Conservation (phyloP, 2,329 filamentous ascomycete species). For the Diaporthe destruens region DNA sequence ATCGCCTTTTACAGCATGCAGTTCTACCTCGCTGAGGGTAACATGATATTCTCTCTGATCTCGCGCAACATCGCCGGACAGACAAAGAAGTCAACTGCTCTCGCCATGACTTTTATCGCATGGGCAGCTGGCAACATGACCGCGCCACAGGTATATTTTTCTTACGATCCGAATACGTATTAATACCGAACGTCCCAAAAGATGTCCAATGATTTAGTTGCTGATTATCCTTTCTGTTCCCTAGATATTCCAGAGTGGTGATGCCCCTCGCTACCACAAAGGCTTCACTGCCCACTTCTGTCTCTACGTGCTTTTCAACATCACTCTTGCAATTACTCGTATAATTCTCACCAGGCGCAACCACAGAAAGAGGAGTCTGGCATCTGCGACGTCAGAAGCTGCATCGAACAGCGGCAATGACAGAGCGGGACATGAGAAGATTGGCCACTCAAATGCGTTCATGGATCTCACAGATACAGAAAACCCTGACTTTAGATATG, state of each 20-base stretch:
- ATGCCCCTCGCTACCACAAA: slow-evolving; percentile 45
- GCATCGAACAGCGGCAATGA: neutral
- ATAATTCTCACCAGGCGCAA: slow-evolving; percentile 45
- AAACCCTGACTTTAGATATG: slow-evolving; percentile 43
- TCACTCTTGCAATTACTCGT: slow-evolving; percentile 46
- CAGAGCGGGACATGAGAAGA: slow-evolving; percentile 37
- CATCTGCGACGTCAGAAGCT: slow-evolving; percentile 7
- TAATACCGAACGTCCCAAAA: no score
- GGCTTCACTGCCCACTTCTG: slow-evolving; percentile 53
- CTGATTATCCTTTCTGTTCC: neutral
- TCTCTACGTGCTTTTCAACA: slow-evolving; percentile 52
- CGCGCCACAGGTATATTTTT: slow-evolving; percentile 50
- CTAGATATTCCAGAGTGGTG: slow-evolving; percentile 43
- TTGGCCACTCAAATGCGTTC: slow-evolving; percentile 42
- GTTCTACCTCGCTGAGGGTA: slow-evolving; percentile 56
- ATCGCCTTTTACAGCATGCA: slow-evolving; percentile 60
- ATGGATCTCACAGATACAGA: slow-evolving; percentile 44
- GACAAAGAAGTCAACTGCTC: slow-evolving; percentile 58
- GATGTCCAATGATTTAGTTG: neutral
- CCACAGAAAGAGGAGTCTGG: slow-evolving; percentile 43
- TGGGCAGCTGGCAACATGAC: slow-evolving; percentile 58
- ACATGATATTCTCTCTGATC: slow-evolving; percentile 57
- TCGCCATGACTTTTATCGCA: slow-evolving; percentile 56
- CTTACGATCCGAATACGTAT: neutral
- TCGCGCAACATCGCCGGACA: slow-evolving; percentile 57